phyloP scores from a whole-genome alignment of 352 stramenopile species.

The Pythium utonaiense region DNA sequence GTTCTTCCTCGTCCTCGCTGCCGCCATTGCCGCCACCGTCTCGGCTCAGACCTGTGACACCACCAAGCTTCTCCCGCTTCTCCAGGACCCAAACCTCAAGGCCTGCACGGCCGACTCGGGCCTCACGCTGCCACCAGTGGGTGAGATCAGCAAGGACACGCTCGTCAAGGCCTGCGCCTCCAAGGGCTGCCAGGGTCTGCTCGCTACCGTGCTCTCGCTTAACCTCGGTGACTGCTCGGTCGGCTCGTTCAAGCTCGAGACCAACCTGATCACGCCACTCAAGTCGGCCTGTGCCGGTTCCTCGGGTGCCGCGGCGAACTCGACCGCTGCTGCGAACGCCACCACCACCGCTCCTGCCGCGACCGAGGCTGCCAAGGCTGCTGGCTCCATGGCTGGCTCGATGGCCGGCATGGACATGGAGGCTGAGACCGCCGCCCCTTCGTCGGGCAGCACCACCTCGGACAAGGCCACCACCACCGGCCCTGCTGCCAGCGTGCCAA shows the following conservation, averaged over 20 bases:
- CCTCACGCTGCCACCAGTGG: neutral
- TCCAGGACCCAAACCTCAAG: neutral
- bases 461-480: neutral
- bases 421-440: neutral
- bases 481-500: neutral
- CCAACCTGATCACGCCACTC: constrained; percentile 12
- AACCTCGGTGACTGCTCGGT: constrained; percentile 16
- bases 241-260: constrained; percentile 15
- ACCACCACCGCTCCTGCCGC: neutral
- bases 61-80: neutral
- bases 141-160: neutral
- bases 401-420: neutral
- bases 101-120: constrained; percentile 6
- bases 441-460: neutral
- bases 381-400: too few relatives aligned
- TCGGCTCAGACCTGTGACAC: constrained; percentile 12
- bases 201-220: constrained; percentile 10
- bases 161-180: constrained; percentile 26
- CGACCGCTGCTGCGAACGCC: neutral
- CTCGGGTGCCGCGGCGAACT: neutral
- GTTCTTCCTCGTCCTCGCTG: constrained; percentile 10
- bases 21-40: constrained; percentile 4
- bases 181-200: constrained; percentile 18
- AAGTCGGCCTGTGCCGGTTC: constrained; percentile 8
- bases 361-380: too few relatives aligned